Evolutionary conservation across 305 asterid species (phyloP).

Genomic region (Euphrasia arctica): DNA sequence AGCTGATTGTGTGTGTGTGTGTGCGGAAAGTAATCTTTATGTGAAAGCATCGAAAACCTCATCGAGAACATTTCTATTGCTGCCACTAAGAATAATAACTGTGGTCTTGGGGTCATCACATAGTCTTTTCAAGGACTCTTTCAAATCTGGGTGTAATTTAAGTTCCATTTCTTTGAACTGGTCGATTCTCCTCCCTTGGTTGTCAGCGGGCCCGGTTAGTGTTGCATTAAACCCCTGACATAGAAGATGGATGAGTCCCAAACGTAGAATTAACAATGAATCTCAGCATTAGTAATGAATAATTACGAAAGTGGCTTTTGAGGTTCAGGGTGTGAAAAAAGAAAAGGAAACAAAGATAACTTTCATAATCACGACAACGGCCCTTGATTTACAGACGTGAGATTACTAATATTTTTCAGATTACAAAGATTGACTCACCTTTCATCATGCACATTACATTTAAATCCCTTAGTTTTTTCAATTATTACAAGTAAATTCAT

Average conservation of each 20-base stretch:
- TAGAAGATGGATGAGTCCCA: background rate
- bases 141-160: slow-evolving; percentile 63
- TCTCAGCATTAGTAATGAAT: background rate
- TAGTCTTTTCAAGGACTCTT: slow-evolving; percentile 53
- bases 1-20: background rate
- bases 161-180: slow-evolving; percentile 90
- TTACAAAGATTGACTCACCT: background rate
- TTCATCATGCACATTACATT: too few species aligned
- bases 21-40: slow-evolving; percentile 24
- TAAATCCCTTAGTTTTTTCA: background rate
- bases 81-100: slow-evolving; percentile 77
- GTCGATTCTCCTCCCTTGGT: slow-evolving; percentile 77
- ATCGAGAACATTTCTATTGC: slow-evolving; percentile 70
- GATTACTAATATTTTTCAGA: too few species aligned
- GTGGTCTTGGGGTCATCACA: slow-evolving; percentile 80
- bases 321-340: background rate
- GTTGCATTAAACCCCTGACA: slow-evolving; percentile 81
- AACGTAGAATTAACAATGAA: background rate
- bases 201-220: slow-evolving; percentile 69
- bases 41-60: slow-evolving; percentile 43
- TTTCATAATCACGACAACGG: too few species aligned
- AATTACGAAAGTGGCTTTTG: background rate
- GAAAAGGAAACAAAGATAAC: background rate
- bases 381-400: too few species aligned
- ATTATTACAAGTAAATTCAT: background rate